Evolutionary conservation across 2,329 filamentous ascomycete genomes (phyloP), one percentile per base, ranked within the genome.

Genomic region (Trichoderma cornu-damae): DNA sequence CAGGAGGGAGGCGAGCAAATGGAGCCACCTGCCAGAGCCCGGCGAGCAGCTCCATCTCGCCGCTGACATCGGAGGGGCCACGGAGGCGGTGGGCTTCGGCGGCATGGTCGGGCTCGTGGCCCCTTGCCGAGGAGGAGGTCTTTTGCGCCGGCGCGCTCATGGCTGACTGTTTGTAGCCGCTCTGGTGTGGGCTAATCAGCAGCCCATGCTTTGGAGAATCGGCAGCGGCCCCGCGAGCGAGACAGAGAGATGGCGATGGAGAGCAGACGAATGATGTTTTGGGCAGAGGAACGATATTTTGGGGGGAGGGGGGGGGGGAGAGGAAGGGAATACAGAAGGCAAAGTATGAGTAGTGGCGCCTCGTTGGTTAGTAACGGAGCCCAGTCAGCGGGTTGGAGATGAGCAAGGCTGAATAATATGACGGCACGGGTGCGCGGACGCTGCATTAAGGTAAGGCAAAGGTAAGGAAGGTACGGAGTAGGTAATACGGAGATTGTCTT

Each of bases 21-120:
- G 79, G 78, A 3, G 80, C 80, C 55, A 82, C 77, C 61, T 83
- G 79, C 84, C 84, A 87, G 30, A 87, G 76, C 9, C 79, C 80
- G 49, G 78, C 77, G 18, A 84, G 68, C 49, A 85, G 66, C 57
- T 82, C 79, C 28, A 71, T 64, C 26, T 81, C 78, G 51, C 67
- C 46, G 64, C 57, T 62, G 60, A 63, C 65, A 61, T 65, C 64
- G 14, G 58, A 58, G 35, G 60, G 57, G 51, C 58, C 42, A 51
- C 56, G 50, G 48, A 50, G 54, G 48, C 49, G 48, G 24, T 61
- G 46, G 49, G 49, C 58, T 35, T 47, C 47, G 40, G 46, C 40
- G 35, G 30, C 54, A 34, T 60, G 53, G 35, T 35, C 51, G 35
- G 54, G 34, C 24, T 60, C 58, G 46, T 48, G 47, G 58, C 46